Percentiles rank a stretch among this genome's conserved stretches.
These are phyloP conservation scores for Podila epicladia DNA, from an alignment of 192 early-diverging fungal species.

Conservation along the genomic window DNA sequence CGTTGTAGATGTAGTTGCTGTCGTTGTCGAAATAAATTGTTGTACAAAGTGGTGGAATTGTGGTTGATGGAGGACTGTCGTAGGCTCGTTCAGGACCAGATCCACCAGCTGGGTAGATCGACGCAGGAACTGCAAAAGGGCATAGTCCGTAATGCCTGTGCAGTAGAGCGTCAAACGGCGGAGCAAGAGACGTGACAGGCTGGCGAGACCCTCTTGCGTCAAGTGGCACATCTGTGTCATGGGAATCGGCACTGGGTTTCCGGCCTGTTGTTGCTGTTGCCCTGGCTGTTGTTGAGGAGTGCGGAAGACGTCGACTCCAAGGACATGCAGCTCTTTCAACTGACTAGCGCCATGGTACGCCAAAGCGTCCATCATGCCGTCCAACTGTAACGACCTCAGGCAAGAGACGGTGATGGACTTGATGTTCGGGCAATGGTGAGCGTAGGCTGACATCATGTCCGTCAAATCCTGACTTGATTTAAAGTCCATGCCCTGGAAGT, in stretches of 20 bases:
- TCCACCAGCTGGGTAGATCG: constrained; percentile 17
- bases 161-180: constrained; percentile 42
- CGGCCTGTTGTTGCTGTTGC: constrained; percentile 17
- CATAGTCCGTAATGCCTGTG: constrained; percentile 47
- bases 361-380: constrained; percentile 28
- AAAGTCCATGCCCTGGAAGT: constrained; percentile 41
- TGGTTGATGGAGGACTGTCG: constrained; percentile 31
- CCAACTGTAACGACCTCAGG: constrained; percentile 21
- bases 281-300: constrained; percentile 4
- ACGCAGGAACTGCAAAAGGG: constrained; percentile 24
- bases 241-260: constrained; percentile 2
- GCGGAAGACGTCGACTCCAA: constrained; percentile 34
- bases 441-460: constrained; percentile 30
- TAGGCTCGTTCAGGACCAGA: constrained; percentile 40
- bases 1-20: not conserved
- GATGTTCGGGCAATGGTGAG: constrained; percentile 23
- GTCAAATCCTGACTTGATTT: constrained; percentile 30
- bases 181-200: constrained; percentile 22
- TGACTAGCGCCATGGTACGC: not conserved
- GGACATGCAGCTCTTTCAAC: constrained; percentile 40
- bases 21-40: constrained; percentile 1
- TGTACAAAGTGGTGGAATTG: constrained; percentile 38
- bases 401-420: constrained; percentile 41
- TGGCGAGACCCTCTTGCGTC: constrained; percentile 8
- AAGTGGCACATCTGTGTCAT: constrained; percentile 42